Conservation (phyloP, 148 eudicot genomes). For the Rhododendron ferrugineum region DNA sequence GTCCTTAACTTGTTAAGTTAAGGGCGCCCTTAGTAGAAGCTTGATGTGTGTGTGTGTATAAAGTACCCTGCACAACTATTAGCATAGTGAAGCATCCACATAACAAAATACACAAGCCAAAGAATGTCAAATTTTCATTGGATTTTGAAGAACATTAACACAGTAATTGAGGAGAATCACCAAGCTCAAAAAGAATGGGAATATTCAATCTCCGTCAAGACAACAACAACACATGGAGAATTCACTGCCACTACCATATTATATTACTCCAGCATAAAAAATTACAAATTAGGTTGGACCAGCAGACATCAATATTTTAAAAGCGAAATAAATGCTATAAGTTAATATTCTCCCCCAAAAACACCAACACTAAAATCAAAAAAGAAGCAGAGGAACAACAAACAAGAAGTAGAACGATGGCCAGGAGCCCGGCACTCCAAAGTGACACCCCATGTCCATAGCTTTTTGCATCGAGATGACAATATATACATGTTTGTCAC, state of each 20-base stretch:
- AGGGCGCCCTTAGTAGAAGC: no score
- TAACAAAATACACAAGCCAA: background rate
- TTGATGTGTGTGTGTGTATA: no score
- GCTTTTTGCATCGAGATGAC: background rate
- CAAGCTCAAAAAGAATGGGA: background rate
- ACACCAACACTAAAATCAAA: background rate
- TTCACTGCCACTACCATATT: background rate
- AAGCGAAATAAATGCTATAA: background rate
- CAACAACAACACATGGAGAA: background rate
- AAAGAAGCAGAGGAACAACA: background rate
- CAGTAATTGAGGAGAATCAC: background rate
- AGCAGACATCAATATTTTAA: background rate
- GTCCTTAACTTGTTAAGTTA: no score
- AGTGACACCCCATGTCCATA: background rate
- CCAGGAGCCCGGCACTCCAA: background rate
- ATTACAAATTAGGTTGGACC: background rate
- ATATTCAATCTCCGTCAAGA: background rate
- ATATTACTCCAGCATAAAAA: background rate
- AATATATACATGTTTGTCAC: background rate
- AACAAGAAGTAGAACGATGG: background rate
- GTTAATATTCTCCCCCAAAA: background rate
- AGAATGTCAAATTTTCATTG: background rate
- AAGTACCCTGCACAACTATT: background rate
- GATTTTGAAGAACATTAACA: background rate
- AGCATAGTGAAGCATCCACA: background rate